These are phyloP conservation scores for slime mould (Dictyostelium discoideum) DNA, from an alignment of 78 protist genomes.

Conservation along the genomic window dicty_2.7 NC_007091.3:710501-711000, in stretches of 20 bases:
- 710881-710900: neutral
- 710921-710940: neutral
- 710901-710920: neutral
- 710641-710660: neutral
- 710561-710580: slow-evolving; percentile 47
- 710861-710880: slow-evolving; percentile 7
- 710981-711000: neutral
- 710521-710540: neutral
- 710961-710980: neutral
- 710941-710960: neutral
- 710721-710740: neutral
- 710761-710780: slow-evolving; percentile 23
- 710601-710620: neutral
- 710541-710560: neutral
- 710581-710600: slow-evolving; percentile 10
- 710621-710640: slow-evolving; percentile 18
- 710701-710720: slow-evolving; percentile 6
- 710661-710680: neutral
- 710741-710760: neutral
- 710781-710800: slow-evolving; percentile 32
- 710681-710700: neutral
- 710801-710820: slow-evolving; percentile 1
- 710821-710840: neutral
- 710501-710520: neutral
- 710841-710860: neutral